These are phyloP conservation scores for Saccharomycopsis phalli DNA, from an alignment of 1,139 yeast genomes.

Conservation along the genomic window DNA sequence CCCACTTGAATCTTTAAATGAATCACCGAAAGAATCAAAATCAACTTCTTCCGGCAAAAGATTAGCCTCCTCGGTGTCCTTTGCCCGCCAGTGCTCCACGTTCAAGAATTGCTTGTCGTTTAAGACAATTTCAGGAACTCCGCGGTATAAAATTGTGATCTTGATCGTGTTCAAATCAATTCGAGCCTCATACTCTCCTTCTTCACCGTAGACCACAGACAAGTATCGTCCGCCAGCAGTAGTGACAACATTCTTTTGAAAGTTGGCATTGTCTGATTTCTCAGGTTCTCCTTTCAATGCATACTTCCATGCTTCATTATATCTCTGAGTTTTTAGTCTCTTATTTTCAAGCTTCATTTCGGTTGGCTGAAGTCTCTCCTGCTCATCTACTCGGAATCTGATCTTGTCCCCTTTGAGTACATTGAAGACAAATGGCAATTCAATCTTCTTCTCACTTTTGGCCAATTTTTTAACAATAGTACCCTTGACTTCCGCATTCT, in stretches of 20 bases:
- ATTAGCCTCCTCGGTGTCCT: conserved; percentile 29
- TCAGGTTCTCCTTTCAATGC: conserved; percentile 36
- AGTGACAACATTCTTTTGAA: conserved; percentile 11
- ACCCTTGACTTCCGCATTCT: conserved; percentile 33
- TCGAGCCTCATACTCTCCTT: conserved; percentile 31
- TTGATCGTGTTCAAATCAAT: conserved; percentile 44
- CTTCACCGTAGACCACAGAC: conserved; percentile 35
- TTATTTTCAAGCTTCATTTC: conserved; percentile 27
- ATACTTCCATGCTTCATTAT: conserved; percentile 52
- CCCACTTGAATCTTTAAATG: conserved; percentile 47
- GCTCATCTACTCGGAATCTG: conserved; percentile 60
- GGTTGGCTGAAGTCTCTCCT: conserved; percentile 28
- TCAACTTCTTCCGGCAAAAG: conserved; percentile 46
- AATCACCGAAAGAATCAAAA: conserved; percentile 51
- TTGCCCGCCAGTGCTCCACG: conserved; percentile 65
- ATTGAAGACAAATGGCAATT: conserved; percentile 48
- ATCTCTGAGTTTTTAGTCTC: conserved; percentile 38
- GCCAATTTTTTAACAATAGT: conserved; percentile 33
- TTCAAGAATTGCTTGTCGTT: conserved; percentile 68
- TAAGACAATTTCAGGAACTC: conserved; percentile 41
- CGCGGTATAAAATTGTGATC: conserved; percentile 39
- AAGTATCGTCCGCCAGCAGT: conserved; percentile 25
- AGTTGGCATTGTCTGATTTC: conserved; percentile 9
- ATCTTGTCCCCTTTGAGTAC: conserved; percentile 46
- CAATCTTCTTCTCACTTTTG: conserved; percentile 27